A percentile compares a stretch with the other conserved stretches of the same genome.
These are phyloP conservation scores for Kalaharituber pfeilii DNA, from an alignment of 2,329 filamentous ascomycete genomes.

Conservation along the genomic window DNA sequence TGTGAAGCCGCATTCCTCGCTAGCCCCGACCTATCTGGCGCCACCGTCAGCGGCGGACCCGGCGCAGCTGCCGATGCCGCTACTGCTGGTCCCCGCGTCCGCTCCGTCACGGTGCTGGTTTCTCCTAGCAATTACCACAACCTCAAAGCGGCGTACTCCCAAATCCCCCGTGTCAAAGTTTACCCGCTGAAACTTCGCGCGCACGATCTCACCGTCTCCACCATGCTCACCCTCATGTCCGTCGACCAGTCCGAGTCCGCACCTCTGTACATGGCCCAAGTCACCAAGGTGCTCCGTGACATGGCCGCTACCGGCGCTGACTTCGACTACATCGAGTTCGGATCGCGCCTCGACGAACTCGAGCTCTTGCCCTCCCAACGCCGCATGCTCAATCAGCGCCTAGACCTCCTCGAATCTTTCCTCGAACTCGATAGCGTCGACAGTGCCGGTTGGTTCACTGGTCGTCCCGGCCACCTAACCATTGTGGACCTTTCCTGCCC, in stretches of 20 bases:
- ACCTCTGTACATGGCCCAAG: conserved; percentile 21
- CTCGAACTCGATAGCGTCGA: conserved; percentile 11
- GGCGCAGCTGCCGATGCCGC: too few species aligned
- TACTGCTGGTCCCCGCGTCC: neutral
- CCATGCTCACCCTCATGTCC: conserved; percentile 23
- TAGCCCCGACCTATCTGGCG: conserved; percentile 19
- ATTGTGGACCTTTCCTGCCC: conserved; percentile 59
- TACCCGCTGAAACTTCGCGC: conserved; percentile 18
- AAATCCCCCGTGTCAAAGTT: conserved; percentile 21
- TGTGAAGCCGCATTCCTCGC: conserved; percentile 43
- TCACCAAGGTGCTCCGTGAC: conserved; percentile 21
- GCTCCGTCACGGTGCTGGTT: conserved; percentile 19
- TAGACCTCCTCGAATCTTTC: conserved; percentile 23
- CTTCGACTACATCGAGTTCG: conserved; percentile 23
- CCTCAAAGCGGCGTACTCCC: conserved; percentile 18
- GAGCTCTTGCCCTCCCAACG: conserved; percentile 14
- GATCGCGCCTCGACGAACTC: conserved; percentile 10
- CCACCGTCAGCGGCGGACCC: too few species aligned
- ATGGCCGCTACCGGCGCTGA: conserved; percentile 17
- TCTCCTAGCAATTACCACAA: conserved; percentile 21
- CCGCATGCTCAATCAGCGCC: conserved; percentile 18
- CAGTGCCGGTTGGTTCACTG: conserved; percentile 4
- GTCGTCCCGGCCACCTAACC: conserved; percentile 36
- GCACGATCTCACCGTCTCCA: conserved; percentile 18
- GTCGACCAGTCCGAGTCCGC: conserved; percentile 18